Evolutionary conservation across 257 asterid species (phyloP).

Genomic region (Lantana camara): DNA sequence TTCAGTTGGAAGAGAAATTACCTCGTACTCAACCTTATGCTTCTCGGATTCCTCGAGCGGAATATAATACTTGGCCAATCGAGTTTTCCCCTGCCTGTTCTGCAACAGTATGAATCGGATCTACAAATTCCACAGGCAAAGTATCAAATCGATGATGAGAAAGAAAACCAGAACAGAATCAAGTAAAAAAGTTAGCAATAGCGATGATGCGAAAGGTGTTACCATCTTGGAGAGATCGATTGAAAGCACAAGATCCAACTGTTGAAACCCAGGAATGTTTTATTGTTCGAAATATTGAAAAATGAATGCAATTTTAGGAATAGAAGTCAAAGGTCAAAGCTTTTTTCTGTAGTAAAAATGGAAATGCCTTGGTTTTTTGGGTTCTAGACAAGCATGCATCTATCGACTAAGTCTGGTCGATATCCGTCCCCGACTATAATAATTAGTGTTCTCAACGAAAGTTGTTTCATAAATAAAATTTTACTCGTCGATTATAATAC

Average conservation of each 20-base stretch:
- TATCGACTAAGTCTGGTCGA: no score
- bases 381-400: no score
- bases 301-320: neutral
- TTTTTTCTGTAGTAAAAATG: no score
- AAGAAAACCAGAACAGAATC: neutral
- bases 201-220: neutral
- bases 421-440: no score
- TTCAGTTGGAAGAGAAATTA: slow-evolving; percentile 23
- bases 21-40: slow-evolving; percentile 98
- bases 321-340: slow-evolving; percentile 24
- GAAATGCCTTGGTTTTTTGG: no score
- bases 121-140: slow-evolving; percentile 44
- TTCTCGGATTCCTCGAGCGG: slow-evolving; percentile 99
- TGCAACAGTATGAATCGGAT: slow-evolving; percentile 95
- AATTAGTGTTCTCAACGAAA: no score
- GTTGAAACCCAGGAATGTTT: slow-evolving; percentile 9
- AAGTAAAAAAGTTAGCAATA: neutral
- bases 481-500: no score
- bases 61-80: slow-evolving; percentile 91
- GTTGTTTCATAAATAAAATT: no score
- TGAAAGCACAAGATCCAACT: neutral
- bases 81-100: slow-evolving; percentile 97
- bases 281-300: neutral
- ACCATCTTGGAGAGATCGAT: slow-evolving; percentile 23
- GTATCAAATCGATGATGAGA: neutral